Conservation (phyloP, 371 early-diverging fungal species). For the Mortierella sp. region DNA sequence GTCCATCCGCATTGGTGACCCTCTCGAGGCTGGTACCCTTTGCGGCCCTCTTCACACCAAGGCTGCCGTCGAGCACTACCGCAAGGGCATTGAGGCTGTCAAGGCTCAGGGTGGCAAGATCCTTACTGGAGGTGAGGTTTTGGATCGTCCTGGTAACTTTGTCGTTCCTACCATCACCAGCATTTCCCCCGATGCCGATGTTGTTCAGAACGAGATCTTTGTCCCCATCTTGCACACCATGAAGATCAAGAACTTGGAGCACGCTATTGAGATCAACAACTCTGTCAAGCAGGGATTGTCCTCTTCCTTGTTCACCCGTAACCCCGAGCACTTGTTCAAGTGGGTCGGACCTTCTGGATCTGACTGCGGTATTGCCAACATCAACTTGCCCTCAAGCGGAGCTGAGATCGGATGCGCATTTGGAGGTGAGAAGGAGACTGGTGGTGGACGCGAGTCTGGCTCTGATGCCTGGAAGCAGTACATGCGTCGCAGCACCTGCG, state of each 20-base stretch:
- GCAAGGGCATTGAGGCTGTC: slow-evolving; percentile 80
- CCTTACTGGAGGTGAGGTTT: slow-evolving; percentile 85
- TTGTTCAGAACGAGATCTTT: slow-evolving; percentile 95
- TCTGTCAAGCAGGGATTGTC: slow-evolving; percentile 93
- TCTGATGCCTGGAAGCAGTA: slow-evolving; percentile 95
- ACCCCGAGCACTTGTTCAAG: slow-evolving; percentile 88
- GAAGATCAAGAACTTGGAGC: slow-evolving; percentile 85
- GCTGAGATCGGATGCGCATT: slow-evolving; percentile 99
- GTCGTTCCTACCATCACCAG: slow-evolving; percentile 96
- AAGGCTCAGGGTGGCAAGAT: slow-evolving; percentile 91
- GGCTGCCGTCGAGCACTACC: slow-evolving; percentile 83
- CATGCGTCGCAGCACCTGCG: slow-evolving; percentile 66
- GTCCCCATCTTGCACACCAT: slow-evolving; percentile 95
- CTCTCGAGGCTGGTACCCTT: slow-evolving; percentile 83
- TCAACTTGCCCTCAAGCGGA: slow-evolving; percentile 97
- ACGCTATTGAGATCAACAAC: slow-evolving; percentile 94
- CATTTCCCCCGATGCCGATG: slow-evolving; percentile 79
- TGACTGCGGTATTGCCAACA: slow-evolving; percentile 98
- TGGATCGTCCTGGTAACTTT: slow-evolving; percentile 86
- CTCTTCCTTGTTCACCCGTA: slow-evolving; percentile 88
- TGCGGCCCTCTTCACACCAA: slow-evolving; percentile 97
- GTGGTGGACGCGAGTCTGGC: slow-evolving; percentile 96
- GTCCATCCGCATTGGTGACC: slow-evolving; percentile 94
- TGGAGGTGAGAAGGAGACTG: slow-evolving; percentile 98
- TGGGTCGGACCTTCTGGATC: slow-evolving; percentile 96